Conservation (phyloP, 2,329 filamentous ascomycete species). For the Clonostachys byssicola region DNA sequence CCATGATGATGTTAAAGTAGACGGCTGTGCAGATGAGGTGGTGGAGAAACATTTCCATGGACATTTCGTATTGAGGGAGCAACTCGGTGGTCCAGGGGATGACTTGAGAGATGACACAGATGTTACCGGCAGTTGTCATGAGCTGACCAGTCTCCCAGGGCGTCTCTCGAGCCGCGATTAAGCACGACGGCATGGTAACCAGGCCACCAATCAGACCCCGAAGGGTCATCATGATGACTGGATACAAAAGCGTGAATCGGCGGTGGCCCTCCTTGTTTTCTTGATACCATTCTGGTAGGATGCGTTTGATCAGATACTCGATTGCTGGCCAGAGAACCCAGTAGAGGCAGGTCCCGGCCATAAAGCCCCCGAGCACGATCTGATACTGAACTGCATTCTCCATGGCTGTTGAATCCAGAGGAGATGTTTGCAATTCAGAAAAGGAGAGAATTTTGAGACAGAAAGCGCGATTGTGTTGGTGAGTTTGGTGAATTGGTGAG, state of each 20-base stretch:
- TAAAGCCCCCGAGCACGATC: constrained; percentile 9
- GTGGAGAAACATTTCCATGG: constrained; percentile 13
- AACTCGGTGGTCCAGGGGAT: constrained; percentile 14
- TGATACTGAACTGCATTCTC: constrained; percentile 3
- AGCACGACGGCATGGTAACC: constrained; percentile 7
- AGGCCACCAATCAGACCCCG: constrained; percentile 4
- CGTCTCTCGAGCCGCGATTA: constrained; percentile 10
- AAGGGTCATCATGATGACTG: constrained; percentile 8
- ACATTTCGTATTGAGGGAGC: constrained; percentile 5
- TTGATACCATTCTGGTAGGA: constrained; percentile 6
- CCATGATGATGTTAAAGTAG: constrained; percentile 10
- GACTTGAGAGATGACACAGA: constrained; percentile 15
- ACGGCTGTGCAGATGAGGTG: constrained; percentile 14
- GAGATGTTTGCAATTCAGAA: too few species aligned
- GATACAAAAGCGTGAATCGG: constrained; percentile 4
- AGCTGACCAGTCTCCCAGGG: constrained; percentile 10
- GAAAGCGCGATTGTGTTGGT: too few species aligned
- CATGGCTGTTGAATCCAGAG: background rate
- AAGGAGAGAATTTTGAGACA: too few species aligned
- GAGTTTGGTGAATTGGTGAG: too few species aligned
- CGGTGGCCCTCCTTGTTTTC: constrained; percentile 5
- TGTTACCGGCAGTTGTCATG: constrained; percentile 9
- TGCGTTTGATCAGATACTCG: constrained; percentile 6
- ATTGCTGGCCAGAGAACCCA: constrained; percentile 9
- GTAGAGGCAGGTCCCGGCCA: constrained; percentile 10